Conservation (phyloP, 176 grass and related monocot genomes). For the Bolboschoenus planiculmis region DNA sequence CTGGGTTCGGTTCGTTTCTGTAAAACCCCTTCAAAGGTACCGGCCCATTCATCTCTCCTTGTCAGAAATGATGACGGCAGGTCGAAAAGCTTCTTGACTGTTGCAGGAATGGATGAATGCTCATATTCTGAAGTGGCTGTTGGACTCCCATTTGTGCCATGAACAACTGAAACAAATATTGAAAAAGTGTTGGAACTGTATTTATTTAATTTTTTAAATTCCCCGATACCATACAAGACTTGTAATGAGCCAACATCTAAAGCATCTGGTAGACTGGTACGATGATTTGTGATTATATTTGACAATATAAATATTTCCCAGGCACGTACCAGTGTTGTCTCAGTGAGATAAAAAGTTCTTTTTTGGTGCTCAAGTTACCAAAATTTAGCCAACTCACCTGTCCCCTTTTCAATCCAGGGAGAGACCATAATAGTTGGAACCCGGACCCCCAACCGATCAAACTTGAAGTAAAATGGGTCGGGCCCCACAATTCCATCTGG, state of each 20-base stretch:
- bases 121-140: slow-evolving; percentile 78
- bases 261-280: background rate
- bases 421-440: slow-evolving; percentile 82
- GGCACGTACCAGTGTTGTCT: background rate
- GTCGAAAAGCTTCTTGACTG: slow-evolving; percentile 72
- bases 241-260: background rate
- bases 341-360: background rate
- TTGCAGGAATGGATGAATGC: slow-evolving; percentile 90
- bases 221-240: background rate
- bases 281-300: background rate
- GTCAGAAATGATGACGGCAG: slow-evolving; percentile 70
- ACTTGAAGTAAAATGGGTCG: slow-evolving; percentile 67
- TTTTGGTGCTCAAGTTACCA: background rate
- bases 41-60: slow-evolving; percentile 76
- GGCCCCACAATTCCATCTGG: slow-evolving; percentile 78
- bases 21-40: slow-evolving; percentile 75
- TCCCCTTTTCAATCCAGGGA: slow-evolving; percentile 76
- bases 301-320: background rate
- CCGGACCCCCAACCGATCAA: slow-evolving; percentile 63
- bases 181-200: background rate
- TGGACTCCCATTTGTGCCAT: slow-evolving; percentile 54
- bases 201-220: background rate
- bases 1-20: slow-evolving; percentile 45
- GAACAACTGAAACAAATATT: slow-evolving; percentile 39
- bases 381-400: slow-evolving; percentile 23